Evolutionary conservation across 768 basidiomycete species (phyloP), one percentile per base, ranked within the genome.

Genomic region (Phylloporus arenicola): DNA sequence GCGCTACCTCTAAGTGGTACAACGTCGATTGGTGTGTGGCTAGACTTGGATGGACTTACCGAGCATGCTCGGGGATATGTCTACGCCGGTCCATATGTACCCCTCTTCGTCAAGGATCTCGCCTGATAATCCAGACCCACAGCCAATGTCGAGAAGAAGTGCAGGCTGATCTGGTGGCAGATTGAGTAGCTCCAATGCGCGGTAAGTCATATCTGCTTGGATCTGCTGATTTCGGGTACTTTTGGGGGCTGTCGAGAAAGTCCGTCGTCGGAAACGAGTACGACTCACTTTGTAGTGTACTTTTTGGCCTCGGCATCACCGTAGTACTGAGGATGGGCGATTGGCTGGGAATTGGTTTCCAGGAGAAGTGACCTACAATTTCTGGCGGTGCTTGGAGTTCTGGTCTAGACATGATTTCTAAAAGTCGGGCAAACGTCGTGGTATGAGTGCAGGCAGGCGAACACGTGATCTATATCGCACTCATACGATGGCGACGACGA

Each of bases 141-240:
- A 98, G 2, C 96, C 96, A 50, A 99, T 92, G 65, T 99, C 96
- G 30, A 98, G 79, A 14, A 99, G 72, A 62, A 88, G 89, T 0
- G 88, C 86, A 0, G 93, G 82, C 51, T 92, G 76, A 41, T 83
- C 86, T 42, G 78, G 77, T 10, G 92, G 86, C 33, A 97, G 70
- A 57, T 84, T 88, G 38, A 98, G 76, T 11, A 99, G 76, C 66
- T 98, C 96, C 30, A 99, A 72, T 2, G 94, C 94, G 57, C 96
- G 81, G 59, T 93, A 89, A 14, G 96, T 96, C 96, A 99, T 97
- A 55, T 94, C 86, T 10, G 92, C 87, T 64, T 99, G 96, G 53
- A 99, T 93, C 65, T 87, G 85, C 67, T 98, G 94, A 62, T 95
- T 92, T 47, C 96, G 92, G 27, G 94, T 84, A 72, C 93, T 96